Percentiles rank a stretch among this genome's conserved stretches.
phyloP scores from a whole-genome alignment of 805 yeast species.

The Metschnikowia continentalis region DNA sequence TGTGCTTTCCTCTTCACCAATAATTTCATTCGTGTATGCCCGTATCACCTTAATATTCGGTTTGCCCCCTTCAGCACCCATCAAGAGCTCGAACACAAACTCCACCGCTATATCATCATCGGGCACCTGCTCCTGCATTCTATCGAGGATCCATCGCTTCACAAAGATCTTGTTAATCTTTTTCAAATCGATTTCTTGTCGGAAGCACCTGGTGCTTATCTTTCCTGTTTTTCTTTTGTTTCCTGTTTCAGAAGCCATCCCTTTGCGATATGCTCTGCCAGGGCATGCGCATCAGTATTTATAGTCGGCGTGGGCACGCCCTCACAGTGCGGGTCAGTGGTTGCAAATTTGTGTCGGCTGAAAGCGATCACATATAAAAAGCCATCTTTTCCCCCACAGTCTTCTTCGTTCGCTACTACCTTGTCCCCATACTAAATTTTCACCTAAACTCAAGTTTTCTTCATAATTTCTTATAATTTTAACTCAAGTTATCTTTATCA shows the following conservation, averaged over 20 bases:
- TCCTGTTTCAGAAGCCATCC: neutral
- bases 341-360: conserved; percentile 3
- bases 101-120: conserved; percentile 51
- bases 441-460: neutral
- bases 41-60: conserved; percentile 41
- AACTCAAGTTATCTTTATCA: too few relatives aligned
- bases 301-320: neutral
- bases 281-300: conserved; percentile 1
- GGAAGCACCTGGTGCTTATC: neutral
- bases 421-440: neutral
- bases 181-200: conserved; percentile 28
- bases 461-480: neutral
- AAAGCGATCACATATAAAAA: neutral
- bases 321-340: conserved; percentile 1
- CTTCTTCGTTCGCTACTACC: neutral
- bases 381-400: too few relatives aligned
- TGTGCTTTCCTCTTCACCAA: conserved; percentile 37
- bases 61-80: conserved; percentile 21
- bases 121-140: conserved; percentile 35
- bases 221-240: neutral
- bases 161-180: conserved; percentile 40
- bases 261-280: neutral
- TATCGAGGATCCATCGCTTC: conserved; percentile 35
- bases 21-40: conserved; percentile 42
- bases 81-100: conserved; percentile 41